phyloP scores from a whole-genome alignment of 805 yeast genomes.

The Wickerhamomyces pijperi region DNA sequence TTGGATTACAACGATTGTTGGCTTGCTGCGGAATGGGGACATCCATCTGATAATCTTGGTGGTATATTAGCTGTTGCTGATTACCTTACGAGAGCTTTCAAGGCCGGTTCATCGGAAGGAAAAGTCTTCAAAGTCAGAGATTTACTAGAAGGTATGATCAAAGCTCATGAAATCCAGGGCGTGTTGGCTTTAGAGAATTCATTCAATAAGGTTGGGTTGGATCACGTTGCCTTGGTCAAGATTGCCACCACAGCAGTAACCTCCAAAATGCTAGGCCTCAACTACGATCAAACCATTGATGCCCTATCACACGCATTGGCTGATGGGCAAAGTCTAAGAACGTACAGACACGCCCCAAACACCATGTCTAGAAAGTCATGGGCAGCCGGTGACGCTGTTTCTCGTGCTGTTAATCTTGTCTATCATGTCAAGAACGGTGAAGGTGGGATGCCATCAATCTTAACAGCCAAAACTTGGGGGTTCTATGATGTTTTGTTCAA shows the following conservation, averaged over 20 bases:
- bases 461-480: constrained; percentile 52
- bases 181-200: constrained; percentile 48
- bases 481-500: constrained; percentile 50
- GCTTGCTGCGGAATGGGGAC: constrained; percentile 66
- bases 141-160: constrained; percentile 44
- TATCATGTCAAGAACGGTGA: constrained; percentile 41
- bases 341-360: constrained; percentile 56
- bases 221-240: constrained; percentile 48
- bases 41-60: constrained; percentile 51
- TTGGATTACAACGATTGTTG: constrained; percentile 54
- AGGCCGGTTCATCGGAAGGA: constrained; percentile 28
- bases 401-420: constrained; percentile 47
- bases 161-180: constrained; percentile 57
- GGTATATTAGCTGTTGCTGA: constrained; percentile 51
- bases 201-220: constrained; percentile 47
- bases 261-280: constrained; percentile 39
- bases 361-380: constrained; percentile 54
- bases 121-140: constrained; percentile 34
- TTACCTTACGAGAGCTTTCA: constrained; percentile 35
- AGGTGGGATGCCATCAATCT: constrained; percentile 45
- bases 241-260: constrained; percentile 53
- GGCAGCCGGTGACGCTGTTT: constrained; percentile 59
- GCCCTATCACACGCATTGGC: constrained; percentile 51
- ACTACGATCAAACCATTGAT: constrained; percentile 38
- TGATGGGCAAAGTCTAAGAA: constrained; percentile 48